These are phyloP conservation scores for Umbilicus rupestris DNA, from an alignment of 164 flowering plant genomes.

Conservation along the genomic window DNA sequence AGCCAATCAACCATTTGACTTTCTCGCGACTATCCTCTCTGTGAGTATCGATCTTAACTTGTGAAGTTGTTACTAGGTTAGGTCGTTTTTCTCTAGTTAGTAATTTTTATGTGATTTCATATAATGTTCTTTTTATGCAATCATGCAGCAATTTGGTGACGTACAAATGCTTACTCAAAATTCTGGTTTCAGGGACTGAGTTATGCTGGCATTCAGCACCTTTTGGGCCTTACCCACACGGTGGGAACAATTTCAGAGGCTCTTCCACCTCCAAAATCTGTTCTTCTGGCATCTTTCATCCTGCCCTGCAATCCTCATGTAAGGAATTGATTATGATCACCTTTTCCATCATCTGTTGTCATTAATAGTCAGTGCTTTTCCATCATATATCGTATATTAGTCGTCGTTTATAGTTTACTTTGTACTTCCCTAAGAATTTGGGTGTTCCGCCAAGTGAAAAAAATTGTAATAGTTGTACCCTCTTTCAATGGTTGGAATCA, in stretches of 20 bases:
- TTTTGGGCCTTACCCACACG: slow-evolving; percentile 53
- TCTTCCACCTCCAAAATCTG: slow-evolving; percentile 68
- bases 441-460: background rate
- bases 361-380: too few species aligned
- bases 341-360: background rate
- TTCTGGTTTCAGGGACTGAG: slow-evolving; percentile 34
- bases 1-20: slow-evolving; percentile 44
- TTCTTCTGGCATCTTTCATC: slow-evolving; percentile 50
- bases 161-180: background rate
- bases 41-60: slow-evolving; percentile 32
- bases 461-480: background rate
- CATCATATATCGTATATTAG: too few species aligned
- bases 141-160: background rate
- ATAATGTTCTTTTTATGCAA: too few species aligned
- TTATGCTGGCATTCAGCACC: slow-evolving; percentile 48
- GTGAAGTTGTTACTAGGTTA: background rate
- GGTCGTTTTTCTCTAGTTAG: background rate
- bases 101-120: background rate
- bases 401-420: too few species aligned
- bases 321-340: slow-evolving; percentile 17
- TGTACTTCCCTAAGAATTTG: background rate
- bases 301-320: slow-evolving; percentile 50
- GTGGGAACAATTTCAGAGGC: slow-evolving; percentile 46
- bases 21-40: slow-evolving; percentile 37
- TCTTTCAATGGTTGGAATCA: background rate